Conservation (phyloP, 495 filamentous ascomycete genomes). For the Talaromyces nanjingensis region DNA sequence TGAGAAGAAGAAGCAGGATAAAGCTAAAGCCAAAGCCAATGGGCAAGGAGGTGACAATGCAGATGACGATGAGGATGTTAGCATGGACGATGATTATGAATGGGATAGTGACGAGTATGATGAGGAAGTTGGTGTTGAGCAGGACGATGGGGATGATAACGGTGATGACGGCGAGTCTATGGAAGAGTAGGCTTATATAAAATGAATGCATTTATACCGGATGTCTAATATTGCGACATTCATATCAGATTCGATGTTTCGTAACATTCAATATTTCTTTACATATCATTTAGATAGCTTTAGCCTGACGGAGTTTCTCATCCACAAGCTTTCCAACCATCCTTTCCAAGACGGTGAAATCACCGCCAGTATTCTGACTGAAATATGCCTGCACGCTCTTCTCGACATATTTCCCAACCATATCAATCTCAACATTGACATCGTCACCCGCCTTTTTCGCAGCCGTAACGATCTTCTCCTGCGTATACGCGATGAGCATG, state of each 20-base stretch:
- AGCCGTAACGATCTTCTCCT: constrained; percentile 82
- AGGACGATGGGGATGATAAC: constrained; percentile 32
- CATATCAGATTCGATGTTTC: background rate
- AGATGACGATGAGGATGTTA: constrained; percentile 49
- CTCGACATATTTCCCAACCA: constrained; percentile 98
- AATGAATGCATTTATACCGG: background rate
- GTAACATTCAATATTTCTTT: background rate
- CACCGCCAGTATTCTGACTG: constrained; percentile 41
- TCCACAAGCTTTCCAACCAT: constrained; percentile 77
- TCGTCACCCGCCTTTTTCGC: constrained; percentile 73
- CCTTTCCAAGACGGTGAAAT: constrained; percentile 68
- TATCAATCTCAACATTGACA: constrained; percentile 97
- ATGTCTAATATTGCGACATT: background rate
- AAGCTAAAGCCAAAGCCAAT: constrained; percentile 38
- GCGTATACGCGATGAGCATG: constrained; percentile 98
- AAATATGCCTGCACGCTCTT: constrained; percentile 68
- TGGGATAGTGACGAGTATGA: constrained; percentile 57
- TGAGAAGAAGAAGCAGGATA: constrained; percentile 68
- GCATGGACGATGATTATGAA: constrained; percentile 50
- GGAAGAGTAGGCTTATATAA: constrained; percentile 9
- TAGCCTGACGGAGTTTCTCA: constrained; percentile 49
- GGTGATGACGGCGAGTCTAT: constrained; percentile 9
- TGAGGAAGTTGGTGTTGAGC: constrained; percentile 46
- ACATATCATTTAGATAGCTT: constrained; percentile 3
- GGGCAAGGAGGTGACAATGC: constrained; percentile 39